Conservation (phyloP, 106 monocot genomes). For the Cymbidium sinense region DNA sequence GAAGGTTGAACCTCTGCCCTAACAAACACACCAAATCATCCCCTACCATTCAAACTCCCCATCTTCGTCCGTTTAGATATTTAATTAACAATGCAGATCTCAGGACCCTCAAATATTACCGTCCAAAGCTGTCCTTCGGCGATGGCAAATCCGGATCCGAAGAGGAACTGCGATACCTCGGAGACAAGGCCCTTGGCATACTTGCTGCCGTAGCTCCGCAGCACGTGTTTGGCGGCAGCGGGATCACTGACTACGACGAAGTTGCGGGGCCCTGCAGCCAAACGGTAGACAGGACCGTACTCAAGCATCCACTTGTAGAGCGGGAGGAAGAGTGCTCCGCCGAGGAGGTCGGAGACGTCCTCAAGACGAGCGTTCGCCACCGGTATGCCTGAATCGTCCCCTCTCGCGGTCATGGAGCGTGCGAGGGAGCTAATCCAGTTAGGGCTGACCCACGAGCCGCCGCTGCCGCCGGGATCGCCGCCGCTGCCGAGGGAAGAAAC, state of each 20-base stretch:
- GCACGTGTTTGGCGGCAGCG: constrained; percentile 78
- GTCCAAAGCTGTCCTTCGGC: constrained; percentile 91
- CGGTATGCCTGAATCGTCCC: constrained; percentile 77
- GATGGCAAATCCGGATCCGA: constrained; percentile 85
- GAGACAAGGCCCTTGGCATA: constrained; percentile 91
- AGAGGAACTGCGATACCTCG: constrained; percentile 92
- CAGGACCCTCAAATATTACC: constrained; percentile 20
- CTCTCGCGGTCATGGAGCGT: neutral
- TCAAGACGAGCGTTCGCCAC: constrained; percentile 72
- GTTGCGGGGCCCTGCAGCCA: constrained; percentile 81
- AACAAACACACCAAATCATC: no score
- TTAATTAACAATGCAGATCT: neutral
- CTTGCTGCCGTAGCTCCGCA: constrained; percentile 63
- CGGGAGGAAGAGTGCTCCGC: constrained; percentile 95
- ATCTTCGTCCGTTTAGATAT: no score
- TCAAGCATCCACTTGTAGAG: constrained; percentile 93
- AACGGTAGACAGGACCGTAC: constrained; percentile 83
- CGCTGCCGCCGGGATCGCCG: constrained; percentile 5
- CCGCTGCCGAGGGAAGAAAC: neutral
- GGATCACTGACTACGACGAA: constrained; percentile 93
- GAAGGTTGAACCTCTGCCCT: no score
- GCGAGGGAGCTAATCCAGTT: constrained; percentile 72
- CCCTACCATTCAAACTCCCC: no score
- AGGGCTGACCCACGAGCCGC: constrained; percentile 81
- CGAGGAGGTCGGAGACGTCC: constrained; percentile 90